phyloP scores from a whole-genome alignment of 169 alveolate genomes.

The Toxoplasma gondii region DNA sequence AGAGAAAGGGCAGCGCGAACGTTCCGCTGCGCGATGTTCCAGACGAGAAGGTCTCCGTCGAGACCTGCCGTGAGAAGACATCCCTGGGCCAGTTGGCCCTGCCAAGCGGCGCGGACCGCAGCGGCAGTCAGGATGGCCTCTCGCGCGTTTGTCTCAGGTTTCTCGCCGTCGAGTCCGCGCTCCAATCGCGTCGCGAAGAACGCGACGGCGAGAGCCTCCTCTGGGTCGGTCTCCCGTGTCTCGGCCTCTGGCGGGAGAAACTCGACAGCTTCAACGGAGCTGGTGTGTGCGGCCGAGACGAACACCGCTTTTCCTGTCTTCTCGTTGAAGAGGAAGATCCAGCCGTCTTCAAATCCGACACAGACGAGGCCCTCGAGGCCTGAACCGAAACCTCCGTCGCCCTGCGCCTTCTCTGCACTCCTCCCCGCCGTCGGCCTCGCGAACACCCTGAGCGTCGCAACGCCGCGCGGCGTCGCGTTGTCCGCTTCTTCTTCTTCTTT shows the following conservation, averaged over 20 bases:
- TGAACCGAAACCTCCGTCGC: background rate
- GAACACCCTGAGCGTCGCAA: background rate
- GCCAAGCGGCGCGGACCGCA: background rate
- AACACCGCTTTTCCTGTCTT: background rate
- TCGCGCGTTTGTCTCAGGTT: background rate
- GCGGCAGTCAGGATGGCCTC: background rate
- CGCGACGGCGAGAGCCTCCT: background rate
- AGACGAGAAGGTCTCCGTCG: conserved; percentile 11
- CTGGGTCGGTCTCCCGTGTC: background rate
- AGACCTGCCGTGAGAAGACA: conserved; percentile 8
- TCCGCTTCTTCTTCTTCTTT: too few species aligned
- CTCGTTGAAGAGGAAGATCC: background rate
- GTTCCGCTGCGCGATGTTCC: background rate
- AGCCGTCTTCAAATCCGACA: conserved; percentile 36
- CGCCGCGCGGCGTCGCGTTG: background rate
- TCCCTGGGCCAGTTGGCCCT: background rate
- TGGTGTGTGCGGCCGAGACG: background rate
- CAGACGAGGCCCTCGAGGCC: conserved; percentile 5
- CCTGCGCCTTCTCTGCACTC: conserved; percentile 11
- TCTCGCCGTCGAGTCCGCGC: background rate
- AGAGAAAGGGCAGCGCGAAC: background rate
- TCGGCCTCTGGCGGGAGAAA: background rate
- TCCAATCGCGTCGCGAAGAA: background rate
- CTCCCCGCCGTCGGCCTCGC: background rate
- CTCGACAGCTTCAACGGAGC: conserved; percentile 18